Evolutionary conservation across 2,329 filamentous ascomycete species (phyloP), one percentile per base, ranked within the genome.

Genomic region (Neophaeococcomyces mojaviensis): DNA sequence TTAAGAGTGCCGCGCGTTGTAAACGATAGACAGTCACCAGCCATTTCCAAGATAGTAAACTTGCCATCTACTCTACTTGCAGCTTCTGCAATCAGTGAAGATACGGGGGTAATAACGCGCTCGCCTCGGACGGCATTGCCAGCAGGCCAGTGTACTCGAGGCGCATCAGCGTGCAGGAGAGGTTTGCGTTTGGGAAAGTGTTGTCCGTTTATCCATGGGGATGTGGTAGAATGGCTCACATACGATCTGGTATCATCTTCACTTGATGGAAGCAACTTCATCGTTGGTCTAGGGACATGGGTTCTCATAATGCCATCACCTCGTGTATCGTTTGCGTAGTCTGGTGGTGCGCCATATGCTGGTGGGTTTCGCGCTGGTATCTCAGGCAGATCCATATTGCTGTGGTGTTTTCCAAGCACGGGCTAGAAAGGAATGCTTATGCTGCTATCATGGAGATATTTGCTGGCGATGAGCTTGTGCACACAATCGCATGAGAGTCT

Each of bases 261-360:
- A 26, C 58, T 62, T 8, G 64, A 64, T 4, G 69, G 68, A 22
- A 73, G 55, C 49, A 73, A 55, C 31, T 69, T 64, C 67, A 72
- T 68, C 0, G 70, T 69, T 7, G 65, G 58, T 19, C 62, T 61
- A 56, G 65, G 62, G 10, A 60, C 57, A 33, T 44, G 60, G 55
- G 40, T 57, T 58, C 39, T 61, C 57, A 46, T 64, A 48, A 40
- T 58, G 35, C 42, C 61, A 46, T 49, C 65, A 58, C 52, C 60
- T 53, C 34, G 64, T 58, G 49, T 44, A 31, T 47, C 44, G 24
- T 53, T 44, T 28, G 56, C 52, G 53, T 70, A 70, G 4, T 64
- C 61, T 18, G 68, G 68, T 19, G 68, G 67, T 42, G 65, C 66
- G n/a, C 70, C 68, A 38, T 69, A 69, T 46, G 54, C 59, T 35